These are phyloP conservation scores for Vitis rotundifolia DNA, from an alignment of 164 flowering plant genomes.

Conservation along the genomic window DNA sequence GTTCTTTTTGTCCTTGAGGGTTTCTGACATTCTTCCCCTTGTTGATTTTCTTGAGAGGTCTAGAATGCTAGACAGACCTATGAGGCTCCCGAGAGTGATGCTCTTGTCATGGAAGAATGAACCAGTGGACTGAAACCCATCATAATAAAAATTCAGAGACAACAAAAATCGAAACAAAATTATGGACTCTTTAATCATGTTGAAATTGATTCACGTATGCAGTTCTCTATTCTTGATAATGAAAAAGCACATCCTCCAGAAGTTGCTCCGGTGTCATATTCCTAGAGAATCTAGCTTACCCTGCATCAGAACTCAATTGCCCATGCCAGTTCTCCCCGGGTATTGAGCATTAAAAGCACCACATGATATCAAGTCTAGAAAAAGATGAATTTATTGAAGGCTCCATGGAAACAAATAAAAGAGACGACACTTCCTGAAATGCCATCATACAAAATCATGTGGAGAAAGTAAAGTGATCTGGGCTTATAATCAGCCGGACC, in stretches of 20 bases:
- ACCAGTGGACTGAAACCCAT: conserved; percentile 32
- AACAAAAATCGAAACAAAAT: not conserved
- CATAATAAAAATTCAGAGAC: not conserved
- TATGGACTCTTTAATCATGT: not conserved
- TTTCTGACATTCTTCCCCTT: conserved; percentile 14
- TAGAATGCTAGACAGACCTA: conserved; percentile 28
- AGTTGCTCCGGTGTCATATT: too few relatives aligned
- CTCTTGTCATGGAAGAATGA: conserved; percentile 39
- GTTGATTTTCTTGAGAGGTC: conserved; percentile 30
- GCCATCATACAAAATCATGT: conserved; percentile 5
- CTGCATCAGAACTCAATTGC: too few relatives aligned
- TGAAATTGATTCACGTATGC: not conserved
- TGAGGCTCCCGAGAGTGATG: conserved; percentile 41
- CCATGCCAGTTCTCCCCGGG: too few relatives aligned
- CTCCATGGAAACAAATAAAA: conserved; percentile 3
- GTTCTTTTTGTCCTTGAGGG: conserved; percentile 17
- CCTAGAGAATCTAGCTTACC: too few relatives aligned
- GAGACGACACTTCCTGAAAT: not conserved
- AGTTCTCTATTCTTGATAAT: not conserved
- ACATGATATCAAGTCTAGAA: not conserved
- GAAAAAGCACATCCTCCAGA: too few relatives aligned
- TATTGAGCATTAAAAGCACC: not conserved
- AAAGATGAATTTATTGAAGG: not conserved
- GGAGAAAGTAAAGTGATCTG: conserved; percentile 1
- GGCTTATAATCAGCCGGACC: conserved; percentile 1